phyloP scores from a whole-genome alignment of 768 basidiomycete species.

The Arthromyces matolae region DNA sequence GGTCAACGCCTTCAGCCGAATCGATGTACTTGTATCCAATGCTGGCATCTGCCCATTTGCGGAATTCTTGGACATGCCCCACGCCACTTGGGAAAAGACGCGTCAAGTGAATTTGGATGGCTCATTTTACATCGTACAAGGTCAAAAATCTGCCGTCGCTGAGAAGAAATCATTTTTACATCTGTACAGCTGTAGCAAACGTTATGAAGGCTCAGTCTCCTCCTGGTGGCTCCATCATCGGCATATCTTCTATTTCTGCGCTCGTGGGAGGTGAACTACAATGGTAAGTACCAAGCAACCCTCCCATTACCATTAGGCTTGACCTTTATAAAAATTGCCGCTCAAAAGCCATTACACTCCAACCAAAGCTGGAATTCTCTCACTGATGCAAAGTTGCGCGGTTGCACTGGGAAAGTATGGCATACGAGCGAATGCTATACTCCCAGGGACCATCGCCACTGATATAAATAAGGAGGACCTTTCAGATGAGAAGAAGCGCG shows the following conservation, averaged over 20 bases:
- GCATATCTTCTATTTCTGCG: conserved; percentile 75
- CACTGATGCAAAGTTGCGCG: conserved; percentile 77
- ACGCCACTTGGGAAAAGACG: conserved; percentile 57
- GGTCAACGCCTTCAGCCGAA: conserved; percentile 56
- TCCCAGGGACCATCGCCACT: conserved; percentile 78
- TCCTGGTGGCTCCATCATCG: conserved; percentile 72
- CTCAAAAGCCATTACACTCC: conserved; percentile 64
- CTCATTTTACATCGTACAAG: conserved; percentile 68
- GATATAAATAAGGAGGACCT: conserved; percentile 78
- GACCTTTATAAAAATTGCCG: too few relatives aligned
- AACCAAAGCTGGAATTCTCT: conserved; percentile 75
- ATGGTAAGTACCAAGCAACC: conserved; percentile 46
- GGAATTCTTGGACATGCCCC: conserved; percentile 68
- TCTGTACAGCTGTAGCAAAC: conserved; percentile 55
- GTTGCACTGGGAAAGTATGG: conserved; percentile 74
- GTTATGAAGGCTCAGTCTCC: conserved; percentile 70
- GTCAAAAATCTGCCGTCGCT: conserved; percentile 25
- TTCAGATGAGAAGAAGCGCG: conserved; percentile 51
- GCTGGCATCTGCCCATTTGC: conserved; percentile 75
- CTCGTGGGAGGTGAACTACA: conserved; percentile 74
- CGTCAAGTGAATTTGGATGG: conserved; percentile 75
- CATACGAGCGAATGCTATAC: conserved; percentile 66
- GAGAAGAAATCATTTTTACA: too few relatives aligned
- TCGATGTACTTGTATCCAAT: conserved; percentile 49
- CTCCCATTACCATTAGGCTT: too few relatives aligned